phyloP scores from a whole-genome alignment of 2,329 filamentous ascomycete species.

The Neofusicoccum umdonicola region DNA sequence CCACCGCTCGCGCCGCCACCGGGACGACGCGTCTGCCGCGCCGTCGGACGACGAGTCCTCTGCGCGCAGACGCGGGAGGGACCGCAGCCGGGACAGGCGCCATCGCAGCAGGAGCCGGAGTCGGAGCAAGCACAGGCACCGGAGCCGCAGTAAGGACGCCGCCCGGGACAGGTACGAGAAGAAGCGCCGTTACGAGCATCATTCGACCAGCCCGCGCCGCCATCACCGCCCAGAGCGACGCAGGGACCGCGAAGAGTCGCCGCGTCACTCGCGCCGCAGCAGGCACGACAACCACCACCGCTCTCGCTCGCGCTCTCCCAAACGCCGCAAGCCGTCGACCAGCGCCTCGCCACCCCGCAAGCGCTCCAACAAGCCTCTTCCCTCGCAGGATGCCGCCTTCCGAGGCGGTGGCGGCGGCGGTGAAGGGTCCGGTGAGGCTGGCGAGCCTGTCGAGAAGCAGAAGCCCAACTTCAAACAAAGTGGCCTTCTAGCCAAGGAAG shows the following conservation, averaged over 20 bases:
- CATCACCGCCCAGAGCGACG: conserved; percentile 28
- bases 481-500: conserved; percentile 80
- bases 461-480: conserved; percentile 83
- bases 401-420: conserved; percentile 26
- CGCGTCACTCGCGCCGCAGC: conserved; percentile 19
- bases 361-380: conserved; percentile 43
- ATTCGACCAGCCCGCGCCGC: conserved; percentile 28
- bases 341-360: conserved; percentile 40
- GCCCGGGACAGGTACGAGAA: conserved; percentile 7
- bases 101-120: conserved; percentile 19
- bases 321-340: conserved; percentile 33
- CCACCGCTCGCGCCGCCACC: background rate
- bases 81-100: background rate
- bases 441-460: conserved; percentile 61
- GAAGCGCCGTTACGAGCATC: conserved; percentile 17
- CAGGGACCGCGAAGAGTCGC: conserved; percentile 3
- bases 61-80: background rate
- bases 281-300: conserved; percentile 19
- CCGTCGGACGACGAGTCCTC: background rate
- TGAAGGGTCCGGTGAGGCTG: conserved; percentile 20
- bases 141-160: conserved; percentile 20
- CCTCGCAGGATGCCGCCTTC: conserved; percentile 48
- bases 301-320: conserved; percentile 28
- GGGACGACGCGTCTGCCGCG: background rate
- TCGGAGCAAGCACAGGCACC: conserved; percentile 16